A percentile compares a stretch with the other conserved stretches of the same genome.
These are phyloP conservation scores for Luzula sylvatica DNA, from an alignment of 176 grass and related monocot species.

Conservation along the genomic window DNA sequence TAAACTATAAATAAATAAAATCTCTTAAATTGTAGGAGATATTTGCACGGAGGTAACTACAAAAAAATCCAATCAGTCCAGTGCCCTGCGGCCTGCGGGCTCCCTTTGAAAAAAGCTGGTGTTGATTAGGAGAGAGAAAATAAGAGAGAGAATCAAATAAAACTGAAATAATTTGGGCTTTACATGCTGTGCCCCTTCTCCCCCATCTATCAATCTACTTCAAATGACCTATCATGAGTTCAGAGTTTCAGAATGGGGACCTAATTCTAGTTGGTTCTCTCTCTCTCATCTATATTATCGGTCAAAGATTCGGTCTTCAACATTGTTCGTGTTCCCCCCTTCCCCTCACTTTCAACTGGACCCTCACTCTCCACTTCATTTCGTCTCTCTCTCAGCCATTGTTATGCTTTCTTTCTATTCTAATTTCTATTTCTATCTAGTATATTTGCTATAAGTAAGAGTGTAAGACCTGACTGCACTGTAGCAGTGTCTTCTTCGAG, in stretches of 20 bases:
- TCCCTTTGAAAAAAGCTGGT: slow-evolving; percentile 6
- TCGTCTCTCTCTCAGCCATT: too few relatives aligned
- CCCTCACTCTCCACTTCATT: slow-evolving; percentile 20
- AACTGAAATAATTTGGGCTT: neutral
- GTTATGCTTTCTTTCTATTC: too few relatives aligned
- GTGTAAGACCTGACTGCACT: too few relatives aligned
- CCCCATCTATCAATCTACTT: slow-evolving; percentile 8
- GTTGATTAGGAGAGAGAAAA: slow-evolving; percentile 1
- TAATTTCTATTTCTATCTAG: too few relatives aligned
- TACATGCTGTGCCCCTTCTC: slow-evolving; percentile 6
- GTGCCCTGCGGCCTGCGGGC: neutral
- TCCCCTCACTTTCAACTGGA: slow-evolving; percentile 5
- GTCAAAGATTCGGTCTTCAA: slow-evolving; percentile 20
- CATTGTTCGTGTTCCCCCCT: too few relatives aligned
- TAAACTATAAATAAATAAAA: neutral
- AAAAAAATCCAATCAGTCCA: neutral
- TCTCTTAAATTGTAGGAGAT: neutral
- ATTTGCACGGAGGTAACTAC: neutral
- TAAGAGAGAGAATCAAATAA: neutral
- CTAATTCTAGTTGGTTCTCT: too few relatives aligned
- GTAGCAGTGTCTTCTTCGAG: too few relatives aligned
- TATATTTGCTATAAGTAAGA: too few relatives aligned
- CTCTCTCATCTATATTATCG: slow-evolving; percentile 16
- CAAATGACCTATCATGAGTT: slow-evolving; percentile 22
- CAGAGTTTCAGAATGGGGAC: slow-evolving; percentile 2